Conservation (phyloP, 2,329 filamentous ascomycete species). For the Pezicula carpinea region DNA sequence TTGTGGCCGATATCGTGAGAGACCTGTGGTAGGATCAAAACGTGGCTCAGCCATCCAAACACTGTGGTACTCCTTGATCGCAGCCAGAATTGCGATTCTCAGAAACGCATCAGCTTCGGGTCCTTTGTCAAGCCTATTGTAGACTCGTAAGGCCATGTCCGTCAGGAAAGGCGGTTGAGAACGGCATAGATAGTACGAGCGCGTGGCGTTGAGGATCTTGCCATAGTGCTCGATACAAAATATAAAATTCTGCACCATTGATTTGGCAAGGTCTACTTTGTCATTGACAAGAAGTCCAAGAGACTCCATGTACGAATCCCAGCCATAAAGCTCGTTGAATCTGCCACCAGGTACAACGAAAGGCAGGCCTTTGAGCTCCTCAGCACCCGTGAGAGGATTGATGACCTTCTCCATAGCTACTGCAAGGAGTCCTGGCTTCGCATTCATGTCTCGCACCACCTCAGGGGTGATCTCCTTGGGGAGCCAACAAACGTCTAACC, state of each 20-base stretch:
- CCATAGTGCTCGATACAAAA: conserved; percentile 98
- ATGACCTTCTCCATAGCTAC: conserved; percentile 77
- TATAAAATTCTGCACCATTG: conserved; percentile 94
- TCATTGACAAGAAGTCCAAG: conserved; percentile 83
- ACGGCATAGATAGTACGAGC: conserved; percentile 89
- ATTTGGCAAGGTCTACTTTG: conserved; percentile 80
- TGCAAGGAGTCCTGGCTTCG: conserved; percentile 82
- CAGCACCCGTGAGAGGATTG: conserved; percentile 63
- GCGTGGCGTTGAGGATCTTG: conserved; percentile 95
- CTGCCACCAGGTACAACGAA: conserved; percentile 97
- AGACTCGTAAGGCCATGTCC: conserved; percentile 92
- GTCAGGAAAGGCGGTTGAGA: conserved; percentile 97
- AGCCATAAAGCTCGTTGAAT: conserved; percentile 98
- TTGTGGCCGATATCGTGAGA: conserved; percentile 47
- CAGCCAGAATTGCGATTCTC: conserved; percentile 73
- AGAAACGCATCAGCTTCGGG: conserved; percentile 76
- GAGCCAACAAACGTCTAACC: conserved; percentile 80
- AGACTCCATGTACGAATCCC: conserved; percentile 99
- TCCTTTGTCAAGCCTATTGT: conserved; percentile 83
- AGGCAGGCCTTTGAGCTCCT: conserved; percentile 72
- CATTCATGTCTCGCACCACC: conserved; percentile 77
- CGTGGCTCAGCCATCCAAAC: conserved; percentile 36
- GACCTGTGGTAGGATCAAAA: conserved; percentile 42
- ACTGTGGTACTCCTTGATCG: conserved; percentile 66
- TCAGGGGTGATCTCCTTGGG: conserved; percentile 74